phyloP scores from a whole-genome alignment of 2,329 filamentous ascomycete species.

The Penicillium oxalicum region DNA sequence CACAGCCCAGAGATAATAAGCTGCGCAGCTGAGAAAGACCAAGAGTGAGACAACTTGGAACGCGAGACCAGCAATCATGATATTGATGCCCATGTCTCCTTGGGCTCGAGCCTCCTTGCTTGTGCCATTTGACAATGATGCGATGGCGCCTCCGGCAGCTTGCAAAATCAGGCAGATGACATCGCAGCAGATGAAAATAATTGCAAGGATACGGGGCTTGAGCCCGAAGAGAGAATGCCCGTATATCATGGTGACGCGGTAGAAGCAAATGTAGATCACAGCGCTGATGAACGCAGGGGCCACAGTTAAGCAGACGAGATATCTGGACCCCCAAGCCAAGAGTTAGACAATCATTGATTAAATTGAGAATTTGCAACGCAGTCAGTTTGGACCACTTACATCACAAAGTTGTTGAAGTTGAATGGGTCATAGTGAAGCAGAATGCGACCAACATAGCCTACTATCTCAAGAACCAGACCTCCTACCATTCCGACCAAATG shows the following conservation, averaged over 20 bases:
- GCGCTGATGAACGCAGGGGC: neutral
- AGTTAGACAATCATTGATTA: neutral
- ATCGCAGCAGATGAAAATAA: neutral
- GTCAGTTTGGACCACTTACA: neutral
- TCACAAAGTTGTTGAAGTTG: neutral
- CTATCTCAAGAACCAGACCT: neutral
- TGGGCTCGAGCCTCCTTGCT: neutral
- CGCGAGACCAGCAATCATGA: slow-evolving; percentile 1
- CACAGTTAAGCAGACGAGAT: neutral
- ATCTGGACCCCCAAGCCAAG: neutral
- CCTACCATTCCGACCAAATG: neutral
- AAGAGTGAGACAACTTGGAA: slow-evolving; percentile 1
- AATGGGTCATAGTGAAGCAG: neutral
- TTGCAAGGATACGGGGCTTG: neutral
- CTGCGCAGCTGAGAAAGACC: neutral
- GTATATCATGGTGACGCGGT: neutral
- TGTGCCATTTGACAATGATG: neutral
- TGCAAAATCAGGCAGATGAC: neutral
- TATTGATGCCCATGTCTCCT: neutral
- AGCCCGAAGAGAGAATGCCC: neutral
- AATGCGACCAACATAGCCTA: neutral
- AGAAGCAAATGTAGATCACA: slow-evolving; percentile 1
- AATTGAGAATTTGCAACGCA: neutral
- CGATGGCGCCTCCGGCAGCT: neutral
- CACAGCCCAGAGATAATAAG: neutral